Conservation (phyloP, 106 monocot genomes). For the Phalaenopsis equestris region DNA sequence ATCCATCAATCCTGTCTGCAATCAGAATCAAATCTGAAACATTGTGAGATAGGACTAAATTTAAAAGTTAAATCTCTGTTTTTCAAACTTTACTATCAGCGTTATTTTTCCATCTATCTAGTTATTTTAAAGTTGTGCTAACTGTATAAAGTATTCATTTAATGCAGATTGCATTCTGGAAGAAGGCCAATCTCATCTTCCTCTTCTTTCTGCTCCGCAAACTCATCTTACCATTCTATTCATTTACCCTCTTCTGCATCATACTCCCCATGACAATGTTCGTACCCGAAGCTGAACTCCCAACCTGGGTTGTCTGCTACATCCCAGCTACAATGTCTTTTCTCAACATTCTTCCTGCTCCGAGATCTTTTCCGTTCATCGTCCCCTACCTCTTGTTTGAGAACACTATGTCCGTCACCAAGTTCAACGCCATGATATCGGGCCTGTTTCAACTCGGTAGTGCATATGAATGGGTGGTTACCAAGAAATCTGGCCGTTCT, state of each 20-base stretch:
- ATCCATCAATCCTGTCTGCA: too few relatives aligned
- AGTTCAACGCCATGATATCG: constrained; percentile 96
- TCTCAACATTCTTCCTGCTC: constrained; percentile 91
- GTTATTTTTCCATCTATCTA: too few relatives aligned
- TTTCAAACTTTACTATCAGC: too few relatives aligned
- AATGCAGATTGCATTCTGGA: constrained; percentile 81
- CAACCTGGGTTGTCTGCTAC: constrained; percentile 93
- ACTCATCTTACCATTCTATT: constrained; percentile 91
- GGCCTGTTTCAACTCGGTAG: constrained; percentile 85
- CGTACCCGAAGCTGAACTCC: constrained; percentile 85
- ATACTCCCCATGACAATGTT: constrained; percentile 99
- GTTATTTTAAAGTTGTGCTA: background rate
- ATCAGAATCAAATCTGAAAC: too few relatives aligned
- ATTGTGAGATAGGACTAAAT: too few relatives aligned
- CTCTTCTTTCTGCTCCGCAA: constrained; percentile 96
- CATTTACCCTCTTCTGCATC: constrained; percentile 96
- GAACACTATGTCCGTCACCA: constrained; percentile 99
- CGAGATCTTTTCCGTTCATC: constrained; percentile 83
- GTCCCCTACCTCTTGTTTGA: constrained; percentile 94
- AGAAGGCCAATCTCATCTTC: constrained; percentile 83
- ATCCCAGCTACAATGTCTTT: constrained; percentile 86
- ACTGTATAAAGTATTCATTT: background rate
- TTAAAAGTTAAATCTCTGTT: too few relatives aligned
- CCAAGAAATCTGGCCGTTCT: constrained; percentile 89
- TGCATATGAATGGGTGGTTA: constrained; percentile 93